Evolutionary conservation across 164 flowering plant genomes (phyloP), one percentile per base, ranked within the genome.

Genomic region (Piper betle): DNA sequence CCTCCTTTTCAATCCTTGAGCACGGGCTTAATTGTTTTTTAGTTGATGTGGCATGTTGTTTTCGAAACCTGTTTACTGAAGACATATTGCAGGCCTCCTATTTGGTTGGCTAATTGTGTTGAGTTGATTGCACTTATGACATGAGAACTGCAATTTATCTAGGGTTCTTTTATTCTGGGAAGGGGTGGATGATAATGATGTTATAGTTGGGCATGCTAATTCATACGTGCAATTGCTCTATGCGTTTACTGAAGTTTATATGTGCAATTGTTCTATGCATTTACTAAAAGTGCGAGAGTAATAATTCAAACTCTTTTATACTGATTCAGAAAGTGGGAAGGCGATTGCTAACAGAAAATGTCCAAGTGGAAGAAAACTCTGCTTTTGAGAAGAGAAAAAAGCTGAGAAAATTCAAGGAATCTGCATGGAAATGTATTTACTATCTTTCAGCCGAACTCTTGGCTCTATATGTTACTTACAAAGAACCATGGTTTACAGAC

Each of bases 401-500:
- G 76, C 75, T 91, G 39, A 72, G 75, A 33, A 94, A 94, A 63
- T 91, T 94, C 69, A 91, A 94, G 71, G 99, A 94, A 62, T 94
- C 99, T 17, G 95, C 97, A 53, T 91, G 97, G 97, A 94, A 94
- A 66, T 88, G 84, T 65, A 55, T 88, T 55, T 94, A 90, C 74
- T 94, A 17, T 75, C 85, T 91, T 66, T 86, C 99, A 50, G 96
- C 97, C 39, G 99, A 94, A 71, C 2, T 84, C 62, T 67, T 94
- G 7, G 97, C 84, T 65, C 72, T 93, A 17, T 74, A 65, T 67
- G 97, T 93, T 39, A 86, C 95, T 17, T 84, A 85, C 69, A 59
- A 84, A 63, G 99, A 94, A 72, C 99, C 96, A 61, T 94, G 99
- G 99, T 88, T 94, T 78, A 85, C 79, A 12, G 76, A 82, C 38